A percentile compares a stretch with the other conserved stretches of the same genome.
Conservation (phyloP, 75 land plant genomes). For the Pinus tabuliformis region DNA sequence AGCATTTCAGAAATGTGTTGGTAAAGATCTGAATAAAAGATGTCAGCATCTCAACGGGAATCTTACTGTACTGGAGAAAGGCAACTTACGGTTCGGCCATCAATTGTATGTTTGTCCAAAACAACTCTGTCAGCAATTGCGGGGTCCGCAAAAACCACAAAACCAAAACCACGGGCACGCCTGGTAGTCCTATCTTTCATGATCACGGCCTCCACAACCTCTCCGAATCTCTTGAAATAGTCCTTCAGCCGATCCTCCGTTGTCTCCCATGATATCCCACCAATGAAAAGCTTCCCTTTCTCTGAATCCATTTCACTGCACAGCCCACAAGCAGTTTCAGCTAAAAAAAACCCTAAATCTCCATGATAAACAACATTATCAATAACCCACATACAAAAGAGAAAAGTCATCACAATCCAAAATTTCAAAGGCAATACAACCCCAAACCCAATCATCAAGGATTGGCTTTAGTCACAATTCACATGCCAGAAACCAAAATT, state of each 20-base stretch:
- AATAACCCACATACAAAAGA: too few species aligned
- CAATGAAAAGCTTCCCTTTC: slow-evolving; percentile 84
- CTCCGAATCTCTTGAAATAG: slow-evolving; percentile 76
- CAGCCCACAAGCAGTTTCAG: neutral
- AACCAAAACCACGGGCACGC: slow-evolving; percentile 97
- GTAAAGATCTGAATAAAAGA: neutral
- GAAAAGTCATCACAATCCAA: too few species aligned
- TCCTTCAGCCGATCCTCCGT: slow-evolving; percentile 86
- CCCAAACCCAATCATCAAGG: too few species aligned
- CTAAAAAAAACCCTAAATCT: neutral
- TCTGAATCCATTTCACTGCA: slow-evolving; percentile 71
- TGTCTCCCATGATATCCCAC: slow-evolving; percentile 98
- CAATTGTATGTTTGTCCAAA: slow-evolving; percentile 79
- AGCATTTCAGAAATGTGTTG: neutral
- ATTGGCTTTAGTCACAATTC: too few species aligned
- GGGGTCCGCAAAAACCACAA: slow-evolving; percentile 88
- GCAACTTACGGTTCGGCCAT: slow-evolving; percentile 67
- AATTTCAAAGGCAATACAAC: too few species aligned
- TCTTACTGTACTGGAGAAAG: neutral
- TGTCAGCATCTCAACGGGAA: neutral
- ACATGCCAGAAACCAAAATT: too few species aligned
- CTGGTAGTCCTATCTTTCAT: slow-evolving; percentile 97
- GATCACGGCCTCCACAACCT: slow-evolving; percentile 90
- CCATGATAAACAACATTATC: too few species aligned
- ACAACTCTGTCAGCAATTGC: slow-evolving; percentile 84